Base-by-base conservation (phyloP, 2,329 filamentous ascomycete species). In the Talaromyces sp. region DNA sequence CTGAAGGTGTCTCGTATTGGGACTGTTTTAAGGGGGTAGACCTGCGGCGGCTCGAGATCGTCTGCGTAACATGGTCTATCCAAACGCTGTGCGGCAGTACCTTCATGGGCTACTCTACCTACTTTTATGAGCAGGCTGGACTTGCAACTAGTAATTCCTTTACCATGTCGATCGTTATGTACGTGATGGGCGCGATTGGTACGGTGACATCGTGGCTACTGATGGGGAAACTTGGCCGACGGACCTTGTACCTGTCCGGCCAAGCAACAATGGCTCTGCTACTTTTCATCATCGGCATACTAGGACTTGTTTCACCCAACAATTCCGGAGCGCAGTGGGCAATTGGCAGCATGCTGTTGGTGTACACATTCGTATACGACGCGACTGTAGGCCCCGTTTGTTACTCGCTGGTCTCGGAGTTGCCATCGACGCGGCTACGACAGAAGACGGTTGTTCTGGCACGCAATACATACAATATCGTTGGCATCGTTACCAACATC, bases 351-450 rank as follows among this genome's bases (percentile, higher is more conserved):
- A 73, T 86, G 70, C 75, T 86, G 3, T 78, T 87, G 49, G 71
- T 84, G 86, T 1, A 87, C 90, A 60, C 92, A 90, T 77, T 89
- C 91, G 78, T 77, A 86, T 63, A 93, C 89, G 79, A 86, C 10
- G 45, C 45, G 13, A 62, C 45, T 2, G 71, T 71, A 76, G 75
- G 4, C 58, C 68, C 24, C 68, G 78, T 13, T 69, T 78, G 14
- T 58, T 78, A 16, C 66, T 79, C 13, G 76, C 77, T 62, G 74
- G 76, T 37, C 74, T 77, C 63, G 5, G 82, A 82, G 70, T 82
- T 72, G 24, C 78, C 74, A 0, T 80, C 79, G 0, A 75, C 82
- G 3, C 69, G 69, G 1, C 71, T 82, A 1, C 74, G 79, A 0
- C 81, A 80, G 66, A 81, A 80, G 49, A 85, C 82, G n/a, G 82